These are phyloP conservation scores for Verticillium nubilum DNA, from an alignment of 2,329 filamentous ascomycete species.

Conservation along the genomic window DNA sequence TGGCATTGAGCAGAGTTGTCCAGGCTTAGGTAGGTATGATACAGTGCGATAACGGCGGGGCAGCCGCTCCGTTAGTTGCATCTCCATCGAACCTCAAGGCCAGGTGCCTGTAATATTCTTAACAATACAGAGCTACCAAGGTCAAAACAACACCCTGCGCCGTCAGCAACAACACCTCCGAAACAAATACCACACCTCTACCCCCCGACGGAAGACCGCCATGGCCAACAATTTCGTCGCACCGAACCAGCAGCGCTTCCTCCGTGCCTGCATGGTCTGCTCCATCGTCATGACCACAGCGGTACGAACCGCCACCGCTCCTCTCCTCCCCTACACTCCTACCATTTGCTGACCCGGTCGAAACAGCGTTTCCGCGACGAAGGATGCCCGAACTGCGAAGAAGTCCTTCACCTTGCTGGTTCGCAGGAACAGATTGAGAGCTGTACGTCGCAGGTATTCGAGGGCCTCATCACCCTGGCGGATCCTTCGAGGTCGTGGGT, in stretches of 20 bases:
- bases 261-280: slow-evolving; percentile 98
- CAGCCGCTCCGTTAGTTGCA: neutral
- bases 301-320: slow-evolving; percentile 38
- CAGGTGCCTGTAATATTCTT: neutral
- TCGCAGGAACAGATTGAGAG: slow-evolving; percentile 78
- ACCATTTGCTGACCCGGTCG: neutral
- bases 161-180: slow-evolving; percentile 1
- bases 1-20: neutral
- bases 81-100: neutral
- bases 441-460: slow-evolving; percentile 94
- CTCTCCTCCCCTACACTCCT: slow-evolving; percentile 4
- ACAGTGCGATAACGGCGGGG: neutral
- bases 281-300: slow-evolving; percentile 81
- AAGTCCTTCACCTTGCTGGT: slow-evolving; percentile 77
- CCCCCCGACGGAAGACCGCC: slow-evolving; percentile 18
- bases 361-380: slow-evolving; percentile 73
- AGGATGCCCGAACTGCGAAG: slow-evolving; percentile 96
- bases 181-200: neutral
- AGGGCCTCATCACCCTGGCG: slow-evolving; percentile 80
- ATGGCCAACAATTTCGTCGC: slow-evolving; percentile 58
- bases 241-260: slow-evolving; percentile 71
- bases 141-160: neutral
- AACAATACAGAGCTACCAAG: neutral
- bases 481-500: slow-evolving; percentile 88
- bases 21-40: neutral